Evolutionary conservation across 1,139 yeast species (phyloP), one percentile per base, ranked within the genome.

Genomic region (Wickerhamiella pararugosa): DNA sequence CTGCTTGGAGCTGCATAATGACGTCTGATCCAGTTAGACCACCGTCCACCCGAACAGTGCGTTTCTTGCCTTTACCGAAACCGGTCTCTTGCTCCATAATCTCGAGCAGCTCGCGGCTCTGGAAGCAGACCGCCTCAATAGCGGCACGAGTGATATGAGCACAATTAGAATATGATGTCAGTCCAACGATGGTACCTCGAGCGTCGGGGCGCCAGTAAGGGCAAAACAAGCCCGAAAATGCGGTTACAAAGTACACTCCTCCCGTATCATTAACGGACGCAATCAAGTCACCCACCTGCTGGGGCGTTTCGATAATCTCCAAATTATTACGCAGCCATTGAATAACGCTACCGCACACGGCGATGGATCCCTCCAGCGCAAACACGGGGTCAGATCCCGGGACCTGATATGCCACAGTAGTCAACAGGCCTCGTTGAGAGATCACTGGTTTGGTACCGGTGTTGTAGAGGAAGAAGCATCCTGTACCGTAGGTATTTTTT

Each of bases 401-500:
- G 63, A 86, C 80, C 81, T 94, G 83, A 66, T 71, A 87, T 2
- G 92, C 94, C 45, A 86, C 71, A 1, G 96, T 87, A 35, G 96
- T 84, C 53, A 87, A 70, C 7, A 93, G 76, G 39, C 96, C 96
- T 57, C 81, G 77, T 35, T 73, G 68, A 34, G 87, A 76, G 39
- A 78, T 72, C 27, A 64, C 62, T 8, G 67, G 64, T 45, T 52
- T 53, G 39, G 67, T 61, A 44, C 97, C 97, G 3, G 94, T 83
- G 63, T 87, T 87, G 69, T 81, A 84, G 50, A 87, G 69, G 50
- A 87, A 63, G 70, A 87, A 87, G 60, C 94, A 84, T 50, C 97
- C 97, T 2, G 97, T 87, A 51, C 97, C 97, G 58, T 86, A 87
- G n/a, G 97, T 87, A 68, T 94, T 83, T 63, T 87, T 87, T 34